These are phyloP conservation scores for Lepidium didymum DNA, from an alignment of 345 rosid species.

Conservation along the genomic window DNA sequence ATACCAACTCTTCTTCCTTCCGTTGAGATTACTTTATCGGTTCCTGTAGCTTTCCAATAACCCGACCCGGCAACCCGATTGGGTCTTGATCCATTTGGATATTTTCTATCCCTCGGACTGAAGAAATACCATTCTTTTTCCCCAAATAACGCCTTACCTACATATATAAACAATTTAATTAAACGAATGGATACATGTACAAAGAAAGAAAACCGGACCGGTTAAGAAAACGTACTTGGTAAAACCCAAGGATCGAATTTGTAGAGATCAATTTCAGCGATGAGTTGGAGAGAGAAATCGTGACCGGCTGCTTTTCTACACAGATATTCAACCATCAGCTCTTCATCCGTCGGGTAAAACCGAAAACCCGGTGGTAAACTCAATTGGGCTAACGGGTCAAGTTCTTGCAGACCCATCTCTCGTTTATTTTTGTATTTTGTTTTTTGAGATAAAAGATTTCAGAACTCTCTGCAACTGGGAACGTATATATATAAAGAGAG, in stretches of 20 bases:
- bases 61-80: too few relatives aligned
- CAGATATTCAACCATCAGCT: constrained; percentile 81
- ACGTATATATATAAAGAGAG: background rate
- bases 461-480: constrained; percentile 9
- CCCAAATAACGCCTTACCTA: constrained; percentile 87
- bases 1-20: constrained; percentile 83
- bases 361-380: constrained; percentile 97
- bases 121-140: constrained; percentile 84
- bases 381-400: constrained; percentile 65
- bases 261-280: constrained; percentile 85
- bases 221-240: constrained; percentile 50
- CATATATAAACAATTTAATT: background rate
- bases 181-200: background rate
- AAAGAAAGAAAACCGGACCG: background rate
- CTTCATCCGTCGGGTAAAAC: constrained; percentile 94
- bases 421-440: background rate
- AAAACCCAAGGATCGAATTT: constrained; percentile 86
- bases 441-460: background rate
- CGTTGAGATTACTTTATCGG: constrained; percentile 64
- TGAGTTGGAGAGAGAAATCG: constrained; percentile 58
- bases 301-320: constrained; percentile 81
- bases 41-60: constrained; percentile 30
- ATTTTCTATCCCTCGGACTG: too few relatives aligned
- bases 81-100: too few relatives aligned
- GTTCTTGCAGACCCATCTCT: constrained; percentile 53